Evolutionary conservation across 2,329 filamentous ascomycete genomes (phyloP), one percentile per base, ranked within the genome.

Genomic region (Bipolaris gigantea): DNA sequence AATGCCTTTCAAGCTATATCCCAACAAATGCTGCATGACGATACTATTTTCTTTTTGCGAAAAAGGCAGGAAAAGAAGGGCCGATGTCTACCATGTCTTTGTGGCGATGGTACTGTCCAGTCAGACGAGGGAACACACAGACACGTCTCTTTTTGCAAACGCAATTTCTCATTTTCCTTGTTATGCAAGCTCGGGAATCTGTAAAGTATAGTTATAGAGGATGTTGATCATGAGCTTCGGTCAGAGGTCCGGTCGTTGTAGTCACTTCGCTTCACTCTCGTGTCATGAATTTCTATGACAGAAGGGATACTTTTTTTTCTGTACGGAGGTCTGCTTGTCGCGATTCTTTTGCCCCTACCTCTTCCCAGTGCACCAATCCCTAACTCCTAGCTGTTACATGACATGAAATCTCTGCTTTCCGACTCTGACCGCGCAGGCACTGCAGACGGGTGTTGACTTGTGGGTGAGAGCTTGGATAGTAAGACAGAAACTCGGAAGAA

Each of bases 81-180:
- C 27, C 27, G 27, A 30, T 30, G 27, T 10, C 5, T 30, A 30
- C 10, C 27, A 30, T n/a, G n/a, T 30, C 8, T 10, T 30, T 30
- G 9, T 30, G 27, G 11, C 5, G 27, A 30, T 30, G 27, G 27
- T 30, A 13, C 5, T 30, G 10, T 30, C 27, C 27, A 30, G 27
- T 30, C 8, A 11, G 27, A 11, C 10, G 10, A 30, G 27, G 27
- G 27, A 11, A 30, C 27, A 30, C 27, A 30, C 27, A 30, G 27
- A 13, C 27, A 30, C 27, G 27, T 30, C 27, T 30, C 27, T 30
- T 30, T 30, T 30, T 30, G 10, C 27, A 30, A 13, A 13, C 27
- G 27, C 27, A 11, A 4, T 30, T 30, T 30, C 27, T 30, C n/a
- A n/a, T n/a, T n/a, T n/a, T 40, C 51, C 48, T 54, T 46, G 42